Evolutionary conservation across 768 basidiomycete genomes (phyloP).

Genomic region (Candolleomyces eurysporus): DNA sequence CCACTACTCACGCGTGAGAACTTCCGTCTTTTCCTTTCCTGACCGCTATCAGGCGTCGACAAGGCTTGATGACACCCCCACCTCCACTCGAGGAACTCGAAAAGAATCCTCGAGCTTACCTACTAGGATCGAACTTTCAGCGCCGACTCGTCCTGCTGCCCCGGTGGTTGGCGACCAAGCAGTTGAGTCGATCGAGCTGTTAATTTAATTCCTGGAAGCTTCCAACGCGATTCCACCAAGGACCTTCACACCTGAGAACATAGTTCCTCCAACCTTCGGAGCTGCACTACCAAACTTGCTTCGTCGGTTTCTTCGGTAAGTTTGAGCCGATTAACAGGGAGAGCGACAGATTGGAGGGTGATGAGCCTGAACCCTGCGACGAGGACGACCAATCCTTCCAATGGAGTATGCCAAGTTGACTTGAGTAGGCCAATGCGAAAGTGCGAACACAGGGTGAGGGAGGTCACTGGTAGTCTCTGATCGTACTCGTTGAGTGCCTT

Average conservation of each 20-base stretch:
- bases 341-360: conserved; percentile 11
- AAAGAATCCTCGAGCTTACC: conserved; percentile 43
- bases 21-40: conserved; percentile 15
- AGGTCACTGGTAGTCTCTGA: background rate
- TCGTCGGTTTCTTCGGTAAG: conserved; percentile 15
- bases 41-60: conserved; percentile 5
- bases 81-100: conserved; percentile 60
- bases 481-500: no score
- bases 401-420: background rate
- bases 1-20: background rate
- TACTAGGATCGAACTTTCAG: conserved; percentile 14
- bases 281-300: conserved; percentile 56
- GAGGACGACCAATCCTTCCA: background rate
- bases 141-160: background rate
- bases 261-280: conserved; percentile 55
- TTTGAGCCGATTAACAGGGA: no score
- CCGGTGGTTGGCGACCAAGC: background rate
- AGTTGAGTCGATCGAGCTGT: background rate
- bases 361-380: conserved; percentile 11
- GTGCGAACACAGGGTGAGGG: conserved; percentile 54
- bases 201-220: conserved; percentile 41
- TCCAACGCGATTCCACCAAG: conserved; percentile 60
- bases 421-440: conserved; percentile 51
- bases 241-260: conserved; percentile 63
- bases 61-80: conserved; percentile 3